Conservation (phyloP, 2,329 filamentous ascomycete species). For the Xylaria sp. region DNA sequence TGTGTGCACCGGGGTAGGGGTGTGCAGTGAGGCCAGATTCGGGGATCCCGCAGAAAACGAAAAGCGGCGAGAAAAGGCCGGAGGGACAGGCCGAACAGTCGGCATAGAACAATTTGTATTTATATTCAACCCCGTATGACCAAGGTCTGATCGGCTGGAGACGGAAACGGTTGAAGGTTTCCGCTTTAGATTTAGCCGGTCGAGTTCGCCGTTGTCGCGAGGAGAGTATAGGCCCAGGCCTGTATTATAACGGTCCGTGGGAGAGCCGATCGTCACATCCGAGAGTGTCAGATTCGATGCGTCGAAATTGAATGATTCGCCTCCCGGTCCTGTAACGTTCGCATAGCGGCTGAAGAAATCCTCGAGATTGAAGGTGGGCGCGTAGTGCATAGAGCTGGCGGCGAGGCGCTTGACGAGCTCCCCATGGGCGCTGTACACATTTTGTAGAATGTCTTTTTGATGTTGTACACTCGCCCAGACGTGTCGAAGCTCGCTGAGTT, state of each 20-base stretch:
- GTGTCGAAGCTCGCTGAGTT: slow-evolving; percentile 67
- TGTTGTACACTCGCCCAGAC: slow-evolving; percentile 75
- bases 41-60: slow-evolving; percentile 38
- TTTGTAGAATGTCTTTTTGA: slow-evolving; percentile 72
- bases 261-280: slow-evolving; percentile 59
- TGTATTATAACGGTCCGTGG: slow-evolving; percentile 50
- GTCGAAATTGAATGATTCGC: slow-evolving; percentile 60
- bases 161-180: slow-evolving; percentile 41
- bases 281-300: slow-evolving; percentile 67
- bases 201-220: slow-evolving; percentile 30
- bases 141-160: slow-evolving; percentile 38
- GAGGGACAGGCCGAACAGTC: slow-evolving; percentile 29
- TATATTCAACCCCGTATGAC: slow-evolving; percentile 33
- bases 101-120: slow-evolving; percentile 26
- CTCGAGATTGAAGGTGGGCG: slow-evolving; percentile 75
- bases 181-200: slow-evolving; percentile 43
- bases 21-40: slow-evolving; percentile 38
- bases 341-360: slow-evolving; percentile 82
- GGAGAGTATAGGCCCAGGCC: slow-evolving; percentile 45
- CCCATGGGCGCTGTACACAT: slow-evolving; percentile 70
- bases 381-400: slow-evolving; percentile 65
- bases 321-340: slow-evolving; percentile 52
- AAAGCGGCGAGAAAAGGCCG: slow-evolving; percentile 34
- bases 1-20: slow-evolving; percentile 34
- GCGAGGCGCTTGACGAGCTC: slow-evolving; percentile 71